These are phyloP conservation scores for Huntiella decipiens DNA, from an alignment of 2,329 filamentous ascomycete species.

Conservation along the genomic window DNA sequence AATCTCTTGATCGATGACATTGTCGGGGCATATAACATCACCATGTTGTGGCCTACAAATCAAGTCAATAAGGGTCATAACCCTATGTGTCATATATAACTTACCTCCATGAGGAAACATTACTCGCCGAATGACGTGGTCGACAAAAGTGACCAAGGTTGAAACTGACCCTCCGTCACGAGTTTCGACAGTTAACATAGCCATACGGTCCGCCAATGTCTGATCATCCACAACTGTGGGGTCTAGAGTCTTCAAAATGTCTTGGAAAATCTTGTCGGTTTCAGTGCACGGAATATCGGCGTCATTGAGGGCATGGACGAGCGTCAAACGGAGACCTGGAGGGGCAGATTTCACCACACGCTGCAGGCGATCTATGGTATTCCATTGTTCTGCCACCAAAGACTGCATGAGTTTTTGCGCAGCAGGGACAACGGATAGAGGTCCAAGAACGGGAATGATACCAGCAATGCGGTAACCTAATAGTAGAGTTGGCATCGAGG, in stretches of 20 bases:
- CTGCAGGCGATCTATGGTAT: slow-evolving; percentile 46
- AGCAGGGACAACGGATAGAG: slow-evolving; percentile 29
- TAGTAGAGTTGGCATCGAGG: slow-evolving; percentile 52
- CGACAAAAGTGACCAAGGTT: slow-evolving; percentile 24
- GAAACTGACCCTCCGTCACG: slow-evolving; percentile 30
- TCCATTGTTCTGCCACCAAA: slow-evolving; percentile 65
- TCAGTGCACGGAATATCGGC: slow-evolving; percentile 61
- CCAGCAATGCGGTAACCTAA: slow-evolving; percentile 64
- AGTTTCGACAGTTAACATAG: slow-evolving; percentile 24
- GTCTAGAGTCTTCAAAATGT: slow-evolving; percentile 34
- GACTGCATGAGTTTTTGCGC: slow-evolving; percentile 25
- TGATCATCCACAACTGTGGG: slow-evolving; percentile 19
- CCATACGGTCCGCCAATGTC: slow-evolving; percentile 26
- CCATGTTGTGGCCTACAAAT: slow-evolving; percentile 44
- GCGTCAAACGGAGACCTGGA: slow-evolving; percentile 40
- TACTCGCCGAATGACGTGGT: slow-evolving; percentile 34
- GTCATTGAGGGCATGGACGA: slow-evolving; percentile 70
- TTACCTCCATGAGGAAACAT: slow-evolving; percentile 35
- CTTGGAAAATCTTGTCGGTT: slow-evolving; percentile 42
- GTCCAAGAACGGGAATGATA: slow-evolving; percentile 58
- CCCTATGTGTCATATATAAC: slow-evolving; percentile 14
- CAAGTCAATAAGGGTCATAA: not conserved
- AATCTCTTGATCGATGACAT: slow-evolving; percentile 44
- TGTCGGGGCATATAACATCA: slow-evolving; percentile 47
- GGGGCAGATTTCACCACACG: slow-evolving; percentile 33